phyloP scores from a whole-genome alignment of 768 basidiomycete species.

The Russula sp. region DNA sequence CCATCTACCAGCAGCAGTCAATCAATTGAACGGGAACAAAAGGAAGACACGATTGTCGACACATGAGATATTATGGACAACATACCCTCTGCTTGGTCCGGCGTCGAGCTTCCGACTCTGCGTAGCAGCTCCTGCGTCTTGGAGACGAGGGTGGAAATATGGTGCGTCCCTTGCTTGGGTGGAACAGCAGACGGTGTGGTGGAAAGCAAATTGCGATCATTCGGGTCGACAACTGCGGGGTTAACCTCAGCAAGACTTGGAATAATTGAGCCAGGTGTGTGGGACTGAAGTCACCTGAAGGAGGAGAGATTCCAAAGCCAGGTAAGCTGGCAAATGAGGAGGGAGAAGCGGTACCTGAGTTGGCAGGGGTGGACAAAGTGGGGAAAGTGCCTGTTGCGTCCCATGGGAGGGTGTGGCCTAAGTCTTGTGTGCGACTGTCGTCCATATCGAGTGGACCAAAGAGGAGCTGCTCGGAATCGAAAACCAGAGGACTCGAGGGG shows the following conservation, averaged over 20 bases:
- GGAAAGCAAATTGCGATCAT: constrained; percentile 36
- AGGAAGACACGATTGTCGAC: no score
- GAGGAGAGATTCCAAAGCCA: constrained; percentile 36
- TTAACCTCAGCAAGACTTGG: constrained; percentile 29
- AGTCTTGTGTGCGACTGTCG: constrained; percentile 30
- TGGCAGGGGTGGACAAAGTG: constrained; percentile 33
- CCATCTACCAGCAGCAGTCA: no score
- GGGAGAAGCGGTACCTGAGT: constrained; percentile 34
- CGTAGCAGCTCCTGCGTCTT: no score
- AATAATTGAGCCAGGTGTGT: constrained; percentile 29
- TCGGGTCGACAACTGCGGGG: constrained; percentile 33
- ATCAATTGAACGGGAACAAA: no score
- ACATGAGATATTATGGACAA: no score
- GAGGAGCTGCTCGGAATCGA: constrained; percentile 48
- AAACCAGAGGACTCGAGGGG: constrained; percentile 29
- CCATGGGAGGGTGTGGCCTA: constrained; percentile 27
- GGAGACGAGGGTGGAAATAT: no score
- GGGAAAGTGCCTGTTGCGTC: constrained; percentile 37
- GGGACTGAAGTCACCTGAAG: constrained; percentile 32
- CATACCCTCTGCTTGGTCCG: no score
- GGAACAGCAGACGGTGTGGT: constrained; percentile 42
- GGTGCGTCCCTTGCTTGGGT: no score
- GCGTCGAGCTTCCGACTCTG: no score
- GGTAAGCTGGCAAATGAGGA: constrained; percentile 36
- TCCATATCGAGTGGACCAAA: constrained; percentile 54